Conservation (phyloP, 345 rosid genomes). For the Citrus reticulata region DNA sequence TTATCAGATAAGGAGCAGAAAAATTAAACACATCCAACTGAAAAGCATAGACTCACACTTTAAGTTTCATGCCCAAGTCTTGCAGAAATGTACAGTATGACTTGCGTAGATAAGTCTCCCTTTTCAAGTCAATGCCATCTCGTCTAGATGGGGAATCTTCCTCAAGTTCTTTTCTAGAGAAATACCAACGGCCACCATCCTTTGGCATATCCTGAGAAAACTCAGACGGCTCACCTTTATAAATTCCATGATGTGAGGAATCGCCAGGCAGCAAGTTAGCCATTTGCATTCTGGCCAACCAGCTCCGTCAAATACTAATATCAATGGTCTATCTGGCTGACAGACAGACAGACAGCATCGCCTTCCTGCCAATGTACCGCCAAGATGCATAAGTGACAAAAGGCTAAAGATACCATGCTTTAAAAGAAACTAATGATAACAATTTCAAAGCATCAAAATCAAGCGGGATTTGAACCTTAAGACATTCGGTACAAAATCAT, state of each 20-base stretch:
- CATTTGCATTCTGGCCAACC: not conserved
- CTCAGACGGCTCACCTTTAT: not conserved
- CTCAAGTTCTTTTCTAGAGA: slow-evolving; percentile 51
- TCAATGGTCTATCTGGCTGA: not conserved
- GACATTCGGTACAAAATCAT: not conserved
- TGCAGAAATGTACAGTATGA: slow-evolving; percentile 62
- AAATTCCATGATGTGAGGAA: not conserved
- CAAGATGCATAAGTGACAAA: slow-evolving; percentile 3
- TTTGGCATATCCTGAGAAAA: not conserved
- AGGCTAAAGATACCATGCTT: not conserved
- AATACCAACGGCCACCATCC: slow-evolving; percentile 46
- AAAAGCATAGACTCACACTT: slow-evolving; percentile 47
- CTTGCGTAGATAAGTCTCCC: slow-evolving; percentile 53
- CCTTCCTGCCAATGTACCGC: not conserved
- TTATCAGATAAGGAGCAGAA: not conserved
- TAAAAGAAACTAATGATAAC: not conserved
- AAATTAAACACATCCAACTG: not conserved
- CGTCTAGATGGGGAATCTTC: slow-evolving; percentile 52
- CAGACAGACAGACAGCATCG: not conserved
- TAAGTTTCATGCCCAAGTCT: slow-evolving; percentile 64
- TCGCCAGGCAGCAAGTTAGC: slow-evolving; percentile 4
- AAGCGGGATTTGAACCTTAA: not conserved
- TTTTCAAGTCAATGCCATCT: slow-evolving; percentile 59
- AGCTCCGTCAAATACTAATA: not conserved
- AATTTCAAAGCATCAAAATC: not conserved